phyloP scores from a whole-genome alignment of 2,329 filamentous ascomycete species.

The Ophiocordyceps australis region DNA sequence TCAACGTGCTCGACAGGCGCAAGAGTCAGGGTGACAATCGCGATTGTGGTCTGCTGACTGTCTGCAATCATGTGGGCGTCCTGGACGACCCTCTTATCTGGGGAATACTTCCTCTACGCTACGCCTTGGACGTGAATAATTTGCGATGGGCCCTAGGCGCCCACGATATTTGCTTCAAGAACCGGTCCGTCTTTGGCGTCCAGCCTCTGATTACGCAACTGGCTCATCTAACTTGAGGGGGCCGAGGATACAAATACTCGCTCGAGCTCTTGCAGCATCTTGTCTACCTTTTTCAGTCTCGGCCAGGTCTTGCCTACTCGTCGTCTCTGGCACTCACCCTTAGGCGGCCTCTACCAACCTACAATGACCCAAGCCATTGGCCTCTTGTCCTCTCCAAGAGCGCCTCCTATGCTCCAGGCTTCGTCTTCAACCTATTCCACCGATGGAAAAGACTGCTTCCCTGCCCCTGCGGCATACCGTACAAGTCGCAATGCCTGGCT shows the following conservation, averaged over 20 bases:
- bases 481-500: constrained; percentile 65
- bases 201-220: too few species aligned
- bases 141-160: constrained; percentile 81
- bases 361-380: constrained; percentile 75
- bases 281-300: constrained; percentile 66
- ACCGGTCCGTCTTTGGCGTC: constrained; percentile 43
- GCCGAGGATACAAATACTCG: too few species aligned
- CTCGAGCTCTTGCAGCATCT: constrained; percentile 35
- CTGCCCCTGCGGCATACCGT: constrained; percentile 53
- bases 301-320: constrained; percentile 88
- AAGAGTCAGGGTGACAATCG: constrained; percentile 44
- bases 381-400: constrained; percentile 43
- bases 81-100: constrained; percentile 90
- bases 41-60: constrained; percentile 66
- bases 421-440: constrained; percentile 45
- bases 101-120: constrained; percentile 66
- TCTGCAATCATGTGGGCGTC: constrained; percentile 24
- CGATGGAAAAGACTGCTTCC: constrained; percentile 44
- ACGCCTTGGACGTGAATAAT: constrained; percentile 54
- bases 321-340: constrained; percentile 55
- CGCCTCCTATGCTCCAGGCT: constrained; percentile 27
- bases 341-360: constrained; percentile 79
- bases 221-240: too few species aligned
- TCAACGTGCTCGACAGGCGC: constrained; percentile 58
- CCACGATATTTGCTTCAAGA: constrained; percentile 89